Evolutionary conservation across 108 stramenopile genomes (phyloP).

Genomic region (Parmales sp.): DNA sequence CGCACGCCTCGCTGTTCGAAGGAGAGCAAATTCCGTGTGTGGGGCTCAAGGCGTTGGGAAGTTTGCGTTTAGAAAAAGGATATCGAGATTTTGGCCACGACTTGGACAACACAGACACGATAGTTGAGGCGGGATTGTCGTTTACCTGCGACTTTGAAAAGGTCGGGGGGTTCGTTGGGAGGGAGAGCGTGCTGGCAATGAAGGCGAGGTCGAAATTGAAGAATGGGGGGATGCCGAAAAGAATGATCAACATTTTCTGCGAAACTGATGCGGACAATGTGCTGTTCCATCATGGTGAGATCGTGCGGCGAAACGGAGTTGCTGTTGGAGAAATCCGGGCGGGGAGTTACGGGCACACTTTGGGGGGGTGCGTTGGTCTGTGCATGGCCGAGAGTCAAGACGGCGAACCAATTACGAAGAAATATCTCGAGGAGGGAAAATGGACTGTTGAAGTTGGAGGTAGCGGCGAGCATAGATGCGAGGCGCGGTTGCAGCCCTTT

Average conservation of each 20-base stretch:
- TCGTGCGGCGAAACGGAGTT: constrained; percentile 53
- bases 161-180: constrained; percentile 51
- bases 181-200: constrained; percentile 29
- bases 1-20: constrained; percentile 16
- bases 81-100: constrained; percentile 77
- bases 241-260: constrained; percentile 23
- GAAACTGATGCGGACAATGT: neutral
- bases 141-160: constrained; percentile 64
- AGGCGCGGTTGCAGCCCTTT: no score
- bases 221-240: constrained; percentile 16
- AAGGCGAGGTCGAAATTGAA: constrained; percentile 15
- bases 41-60: constrained; percentile 55
- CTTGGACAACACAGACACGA: constrained; percentile 61
- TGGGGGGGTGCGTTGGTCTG: constrained; percentile 59
- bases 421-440: neutral
- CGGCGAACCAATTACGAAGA: neutral
- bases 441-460: neutral
- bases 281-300: constrained; percentile 54
- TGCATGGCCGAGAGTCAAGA: constrained; percentile 37
- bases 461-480: neutral
- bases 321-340: constrained; percentile 48
- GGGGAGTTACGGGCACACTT: constrained; percentile 51
- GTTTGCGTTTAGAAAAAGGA: constrained; percentile 60
- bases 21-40: constrained; percentile 34
- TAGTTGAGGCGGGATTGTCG: constrained; percentile 50